phyloP scores from a whole-genome alignment of 805 yeast species.

The Naumovozyma baii region DNA sequence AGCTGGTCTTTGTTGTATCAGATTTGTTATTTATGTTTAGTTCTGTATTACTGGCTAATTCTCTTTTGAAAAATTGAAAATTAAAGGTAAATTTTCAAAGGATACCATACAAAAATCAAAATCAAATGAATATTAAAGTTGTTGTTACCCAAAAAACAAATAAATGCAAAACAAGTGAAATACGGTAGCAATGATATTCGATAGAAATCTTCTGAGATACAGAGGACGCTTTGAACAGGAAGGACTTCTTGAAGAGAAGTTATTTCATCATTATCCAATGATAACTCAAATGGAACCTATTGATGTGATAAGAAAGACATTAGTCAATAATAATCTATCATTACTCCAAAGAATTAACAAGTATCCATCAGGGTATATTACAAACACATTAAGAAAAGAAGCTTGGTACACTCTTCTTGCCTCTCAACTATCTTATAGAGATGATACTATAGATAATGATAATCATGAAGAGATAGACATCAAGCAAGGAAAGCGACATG shows the following conservation, averaged over 20 bases:
- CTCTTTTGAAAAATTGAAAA: no score
- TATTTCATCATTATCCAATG: not conserved
- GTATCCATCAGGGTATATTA: constrained; percentile 20
- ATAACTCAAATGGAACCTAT: not conserved
- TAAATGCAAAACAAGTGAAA: not conserved
- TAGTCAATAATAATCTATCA: constrained; percentile 8
- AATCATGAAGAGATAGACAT: not conserved
- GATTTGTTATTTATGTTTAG: no score
- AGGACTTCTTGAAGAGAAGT: not conserved
- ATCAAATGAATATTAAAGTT: no score
- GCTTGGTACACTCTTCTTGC: constrained; percentile 27
- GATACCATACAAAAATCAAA: no score
- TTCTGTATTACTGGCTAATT: no score
- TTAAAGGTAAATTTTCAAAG: no score
- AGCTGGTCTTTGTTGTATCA: no score
- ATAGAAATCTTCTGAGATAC: not conserved
- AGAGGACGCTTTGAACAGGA: not conserved
- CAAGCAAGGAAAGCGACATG: no score
- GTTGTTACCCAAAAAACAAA: no score
- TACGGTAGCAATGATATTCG: not conserved
- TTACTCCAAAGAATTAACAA: constrained; percentile 15
- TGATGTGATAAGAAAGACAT: constrained; percentile 9
- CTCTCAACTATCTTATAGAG: constrained; percentile 8
- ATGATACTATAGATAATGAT: not conserved
- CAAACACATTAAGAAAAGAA: constrained; percentile 9